Base-by-base conservation (phyloP, 257 asterid genomes). In the Solanum stenotomum region DNA sequence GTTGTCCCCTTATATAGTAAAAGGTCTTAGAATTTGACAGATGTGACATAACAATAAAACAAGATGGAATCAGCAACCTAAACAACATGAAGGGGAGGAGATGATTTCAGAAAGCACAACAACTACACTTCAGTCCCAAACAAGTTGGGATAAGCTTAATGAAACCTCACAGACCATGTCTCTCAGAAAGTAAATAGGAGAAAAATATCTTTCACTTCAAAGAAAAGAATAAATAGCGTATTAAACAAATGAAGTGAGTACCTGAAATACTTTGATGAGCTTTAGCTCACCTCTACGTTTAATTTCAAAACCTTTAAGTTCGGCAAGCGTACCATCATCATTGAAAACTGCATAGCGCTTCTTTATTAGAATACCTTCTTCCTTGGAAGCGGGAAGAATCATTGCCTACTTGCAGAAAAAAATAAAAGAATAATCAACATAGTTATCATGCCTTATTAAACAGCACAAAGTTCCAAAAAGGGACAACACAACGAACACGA, bases 201-300 rank as follows among this genome's bases (percentile, higher is more conserved):
- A 82, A 81, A 84, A 84, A 72, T 23, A 87, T 61, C 27, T 18
- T 70, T 89, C 85, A 86, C 77, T 38, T 34, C 46, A 61, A 70
- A 77, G 76, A 70, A 29, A 31, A 29, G 70, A 31, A 81, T 5
- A 81, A 46, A 31, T 16, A 46, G 85, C 0, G 42, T 81, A 49
- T 46, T 81, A 11, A 81, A 46, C 70, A 81, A 29, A 31, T 72
- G 25, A 70, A 86, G 88, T 70, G 83, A 63, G 84, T 94, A 96
- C 99, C 99, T 97, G 99, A 93, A 97, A 97, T 88, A 97, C 98
- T 96, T 97, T 97, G 91, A 97, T 97, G 95, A 97, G 99, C 98
- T 97, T 97, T 87, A 97, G 99, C 93, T 97, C 99, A 89, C 99
- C 99, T 92, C 99, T 95, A 63, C 99, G 98, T 92, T 97, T 97